These are phyloP conservation scores for Microdochium bolleyi DNA, from an alignment of 2,329 filamentous ascomycete species.

Conservation along the genomic window DNA sequence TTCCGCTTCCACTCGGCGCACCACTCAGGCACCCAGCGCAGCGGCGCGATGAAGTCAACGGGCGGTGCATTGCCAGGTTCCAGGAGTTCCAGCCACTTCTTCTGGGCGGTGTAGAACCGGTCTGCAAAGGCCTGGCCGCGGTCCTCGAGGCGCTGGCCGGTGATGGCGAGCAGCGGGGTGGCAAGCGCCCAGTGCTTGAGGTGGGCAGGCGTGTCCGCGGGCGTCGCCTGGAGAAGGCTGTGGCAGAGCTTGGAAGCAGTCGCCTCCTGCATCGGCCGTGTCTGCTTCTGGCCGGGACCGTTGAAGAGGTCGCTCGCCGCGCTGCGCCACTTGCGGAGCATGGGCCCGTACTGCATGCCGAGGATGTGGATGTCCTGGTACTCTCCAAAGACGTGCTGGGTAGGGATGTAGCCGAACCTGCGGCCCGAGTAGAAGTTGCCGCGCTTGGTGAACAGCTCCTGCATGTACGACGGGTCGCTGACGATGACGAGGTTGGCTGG, in stretches of 20 bases:
- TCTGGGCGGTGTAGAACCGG: conserved; percentile 5
- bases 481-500: conserved; percentile 6
- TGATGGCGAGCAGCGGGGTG: conserved; percentile 3
- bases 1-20: conserved; percentile 3
- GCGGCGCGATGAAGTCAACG: conserved; percentile 5
- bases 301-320: conserved; percentile 3
- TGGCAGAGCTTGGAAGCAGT: neutral
- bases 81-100: conserved; percentile 4
- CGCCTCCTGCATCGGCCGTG: neutral
- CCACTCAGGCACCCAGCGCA: conserved; percentile 4
- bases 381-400: neutral
- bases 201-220: neutral
- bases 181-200: neutral
- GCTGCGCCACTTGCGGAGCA: conserved; percentile 1
- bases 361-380: neutral
- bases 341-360: neutral
- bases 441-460: conserved; percentile 5
- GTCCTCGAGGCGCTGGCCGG: conserved; percentile 2
- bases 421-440: conserved; percentile 5
- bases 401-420: neutral
- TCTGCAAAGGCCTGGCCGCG: neutral
- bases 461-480: conserved; percentile 3
- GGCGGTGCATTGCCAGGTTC: conserved; percentile 4
- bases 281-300: conserved; percentile 4
- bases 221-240: neutral